Evolutionary conservation across 495 filamentous ascomycete genomes (phyloP).

Genomic region (Penicillium fimorum): DNA sequence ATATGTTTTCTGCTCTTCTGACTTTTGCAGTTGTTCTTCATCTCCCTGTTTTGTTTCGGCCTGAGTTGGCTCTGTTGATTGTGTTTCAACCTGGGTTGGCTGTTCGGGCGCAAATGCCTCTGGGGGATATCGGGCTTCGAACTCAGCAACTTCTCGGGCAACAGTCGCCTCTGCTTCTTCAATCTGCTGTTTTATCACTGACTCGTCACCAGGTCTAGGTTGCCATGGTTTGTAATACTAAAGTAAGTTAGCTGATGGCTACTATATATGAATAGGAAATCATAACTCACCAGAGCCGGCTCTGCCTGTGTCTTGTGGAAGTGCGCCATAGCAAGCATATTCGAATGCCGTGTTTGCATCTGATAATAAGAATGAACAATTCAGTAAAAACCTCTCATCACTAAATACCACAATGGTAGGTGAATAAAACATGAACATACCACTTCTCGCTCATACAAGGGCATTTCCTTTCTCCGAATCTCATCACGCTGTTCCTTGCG

Average conservation of each 20-base stretch:
- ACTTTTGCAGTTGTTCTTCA: constrained; percentile 7
- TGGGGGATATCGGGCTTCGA: constrained; percentile 39
- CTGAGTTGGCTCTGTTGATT: not conserved
- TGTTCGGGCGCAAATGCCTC: constrained; percentile 20
- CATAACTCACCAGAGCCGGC: constrained; percentile 70
- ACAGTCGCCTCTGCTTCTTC: constrained; percentile 54
- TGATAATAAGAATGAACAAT: constrained; percentile 34
- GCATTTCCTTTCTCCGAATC: constrained; percentile 66
- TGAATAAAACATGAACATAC: constrained; percentile 57
- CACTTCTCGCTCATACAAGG: constrained; percentile 72
- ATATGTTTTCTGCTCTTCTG: constrained; percentile 10
- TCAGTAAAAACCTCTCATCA: constrained; percentile 1
- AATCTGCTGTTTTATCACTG: constrained; percentile 59
- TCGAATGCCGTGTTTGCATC: constrained; percentile 78
- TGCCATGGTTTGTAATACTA: constrained; percentile 93
- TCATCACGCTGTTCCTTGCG: constrained; percentile 58
- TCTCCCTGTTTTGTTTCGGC: constrained; percentile 15
- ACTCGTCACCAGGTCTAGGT: constrained; percentile 60
- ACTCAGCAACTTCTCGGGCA: constrained; percentile 50
- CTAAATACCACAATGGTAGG: not conserved
- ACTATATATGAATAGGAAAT: not conserved
- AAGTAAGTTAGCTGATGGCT: constrained; percentile 17
- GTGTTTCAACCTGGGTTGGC: constrained; percentile 1
- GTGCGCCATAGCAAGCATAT: constrained; percentile 68
- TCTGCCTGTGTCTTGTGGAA: constrained; percentile 71